Evolutionary conservation across 2,329 filamentous ascomycete genomes (phyloP).

Genomic region (Xylaria polymorpha): DNA sequence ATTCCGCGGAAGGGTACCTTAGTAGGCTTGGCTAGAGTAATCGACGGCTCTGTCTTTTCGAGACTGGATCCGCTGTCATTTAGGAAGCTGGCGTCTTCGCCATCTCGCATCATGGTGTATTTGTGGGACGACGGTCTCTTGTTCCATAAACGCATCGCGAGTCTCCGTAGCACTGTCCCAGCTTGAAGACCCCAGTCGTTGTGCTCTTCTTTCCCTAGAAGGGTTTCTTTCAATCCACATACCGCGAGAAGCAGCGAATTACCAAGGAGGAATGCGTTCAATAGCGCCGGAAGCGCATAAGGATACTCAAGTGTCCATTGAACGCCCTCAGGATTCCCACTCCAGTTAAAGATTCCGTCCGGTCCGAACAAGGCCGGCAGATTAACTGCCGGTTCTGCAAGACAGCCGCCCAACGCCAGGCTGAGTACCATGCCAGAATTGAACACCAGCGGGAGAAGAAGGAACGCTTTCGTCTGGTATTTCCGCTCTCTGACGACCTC

Average conservation of each 20-base stretch:
- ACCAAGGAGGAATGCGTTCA: constrained; percentile 53
- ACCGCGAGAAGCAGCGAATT: constrained; percentile 50
- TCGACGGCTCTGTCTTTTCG: constrained; percentile 35
- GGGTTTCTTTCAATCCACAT: constrained; percentile 53
- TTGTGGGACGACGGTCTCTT: constrained; percentile 10
- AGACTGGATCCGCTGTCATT: constrained; percentile 29
- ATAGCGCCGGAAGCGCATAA: constrained; percentile 57
- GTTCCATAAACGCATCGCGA: constrained; percentile 32
- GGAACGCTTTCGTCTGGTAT: constrained; percentile 60
- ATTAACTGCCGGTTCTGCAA: constrained; percentile 57
- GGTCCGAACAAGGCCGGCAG: constrained; percentile 55
- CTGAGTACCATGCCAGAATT: constrained; percentile 62
- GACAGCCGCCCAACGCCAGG: constrained; percentile 56
- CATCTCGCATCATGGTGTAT: constrained; percentile 26
- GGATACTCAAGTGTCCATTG: constrained; percentile 56
- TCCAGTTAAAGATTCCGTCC: constrained; percentile 51
- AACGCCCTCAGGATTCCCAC: constrained; percentile 49
- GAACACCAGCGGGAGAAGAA: constrained; percentile 71
- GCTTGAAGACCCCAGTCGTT: constrained; percentile 40
- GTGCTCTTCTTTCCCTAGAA: constrained; percentile 49
- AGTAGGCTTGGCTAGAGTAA: background rate
- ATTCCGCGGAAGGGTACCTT: constrained; percentile 41
- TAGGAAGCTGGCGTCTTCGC: constrained; percentile 37
- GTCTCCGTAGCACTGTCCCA: constrained; percentile 35
- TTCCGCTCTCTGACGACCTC: constrained; percentile 79